Percentiles rank a stretch among this genome's conserved stretches.
These are phyloP conservation scores for Saturnispora quitensis DNA, from an alignment of 805 yeast genomes.

Conservation along the genomic window DNA sequence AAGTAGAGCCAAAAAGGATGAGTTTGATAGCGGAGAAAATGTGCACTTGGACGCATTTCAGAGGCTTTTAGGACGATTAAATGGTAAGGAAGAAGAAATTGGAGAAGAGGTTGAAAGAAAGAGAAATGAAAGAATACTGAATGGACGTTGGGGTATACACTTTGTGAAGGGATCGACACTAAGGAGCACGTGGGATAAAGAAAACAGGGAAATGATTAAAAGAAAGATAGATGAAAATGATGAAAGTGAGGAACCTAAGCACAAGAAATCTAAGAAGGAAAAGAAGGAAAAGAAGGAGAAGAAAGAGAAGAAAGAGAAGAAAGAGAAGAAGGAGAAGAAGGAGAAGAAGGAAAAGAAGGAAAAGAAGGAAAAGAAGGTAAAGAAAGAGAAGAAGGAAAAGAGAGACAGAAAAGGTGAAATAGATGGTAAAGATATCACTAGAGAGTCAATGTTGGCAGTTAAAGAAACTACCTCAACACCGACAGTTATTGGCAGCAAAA, in stretches of 20 bases:
- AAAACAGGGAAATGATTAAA: slow-evolving; percentile 30
- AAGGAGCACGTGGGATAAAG: slow-evolving; percentile 73
- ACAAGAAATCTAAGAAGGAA: slow-evolving; percentile 21
- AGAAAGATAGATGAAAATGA: slow-evolving; percentile 15
- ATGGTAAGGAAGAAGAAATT: slow-evolving; percentile 71
- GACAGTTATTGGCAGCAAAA: slow-evolving; percentile 39
- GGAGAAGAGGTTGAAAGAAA: slow-evolving; percentile 58
- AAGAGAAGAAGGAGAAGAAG: slow-evolving; percentile 12
- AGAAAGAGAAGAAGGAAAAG: slow-evolving; percentile 16
- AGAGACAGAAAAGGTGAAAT: slow-evolving; percentile 20
- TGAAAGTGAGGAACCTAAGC: neutral
- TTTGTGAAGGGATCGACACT: slow-evolving; percentile 81
- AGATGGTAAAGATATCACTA: slow-evolving; percentile 20
- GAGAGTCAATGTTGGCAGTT: slow-evolving; percentile 35
- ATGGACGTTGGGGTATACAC: slow-evolving; percentile 81
- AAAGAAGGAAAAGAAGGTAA: slow-evolving; percentile 24
- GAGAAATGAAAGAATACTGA: slow-evolving; percentile 59
- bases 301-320: slow-evolving; percentile 23
- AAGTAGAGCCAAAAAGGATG: slow-evolving; percentile 44
- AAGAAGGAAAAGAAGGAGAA: slow-evolving; percentile 22
- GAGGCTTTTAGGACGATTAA: slow-evolving; percentile 76
- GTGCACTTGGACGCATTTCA: slow-evolving; percentile 92
- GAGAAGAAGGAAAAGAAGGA: slow-evolving; percentile 24
- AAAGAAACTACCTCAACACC: slow-evolving; percentile 21
- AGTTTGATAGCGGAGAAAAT: slow-evolving; percentile 71